Base-by-base conservation (phyloP, 2,329 filamentous ascomycete species). In the Colletotrichum gigasporum region DNA sequence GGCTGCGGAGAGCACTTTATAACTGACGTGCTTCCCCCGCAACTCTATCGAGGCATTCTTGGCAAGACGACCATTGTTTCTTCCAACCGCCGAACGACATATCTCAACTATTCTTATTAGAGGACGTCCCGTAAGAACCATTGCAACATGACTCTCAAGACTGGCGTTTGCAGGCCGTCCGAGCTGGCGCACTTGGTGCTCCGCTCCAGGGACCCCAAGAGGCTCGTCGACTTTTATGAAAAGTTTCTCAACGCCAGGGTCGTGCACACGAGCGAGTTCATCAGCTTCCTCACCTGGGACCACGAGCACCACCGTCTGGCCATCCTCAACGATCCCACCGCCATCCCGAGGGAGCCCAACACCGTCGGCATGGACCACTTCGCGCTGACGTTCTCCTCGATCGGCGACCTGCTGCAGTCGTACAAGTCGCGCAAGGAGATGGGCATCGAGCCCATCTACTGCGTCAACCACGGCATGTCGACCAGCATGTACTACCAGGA, bases 241-340 rank as follows among this genome's bases (percentile, higher is more conserved):
- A 69, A 66, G 3, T 77, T 80, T 55, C 72, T 81, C 2, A 73
- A 76, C 44, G 80, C 73, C 9, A 68, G 62, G 4, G 63, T 74
- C 7, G 63, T 68, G 26, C 68, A 68, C 58, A 66, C 73, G 32
- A 72, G 67, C 41, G 67, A 72, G 2, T 32, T 37, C 6, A 30
- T 79, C 30, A 60, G 75, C 0, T 83, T 83, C 65, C 63, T 83
- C 30, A 73, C 74, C 7, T 83, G 80, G 72, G 81, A 83, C 68
- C 72, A 80, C 0, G 81, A 83, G 68, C 81, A 83, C 65, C 82
- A 84, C 68, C 80, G 82, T 35, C 72, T 83, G 28, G 81, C 79
- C 12, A 72, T 84, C 35, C n/a, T 74, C 16, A 53, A 62, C 4
- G 34, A 77, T 7, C 75, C 76, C 0, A 64, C 42, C 2, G 68